Evolutionary conservation across 2,329 filamentous ascomycete species (phyloP).

Genomic region (Botrytis byssoidea): DNA sequence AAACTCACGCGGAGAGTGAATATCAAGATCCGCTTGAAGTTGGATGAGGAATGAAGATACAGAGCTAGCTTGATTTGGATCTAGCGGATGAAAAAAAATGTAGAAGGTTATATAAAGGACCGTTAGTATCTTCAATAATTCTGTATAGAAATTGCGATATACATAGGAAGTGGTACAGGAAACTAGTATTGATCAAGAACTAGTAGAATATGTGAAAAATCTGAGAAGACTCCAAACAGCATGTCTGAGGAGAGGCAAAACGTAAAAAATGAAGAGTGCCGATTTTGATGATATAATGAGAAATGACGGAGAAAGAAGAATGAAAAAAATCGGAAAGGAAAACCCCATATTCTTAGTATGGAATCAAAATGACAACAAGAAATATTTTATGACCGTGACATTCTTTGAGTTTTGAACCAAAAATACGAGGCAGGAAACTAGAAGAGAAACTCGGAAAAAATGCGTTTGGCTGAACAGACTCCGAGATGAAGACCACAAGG

Average conservation of each 20-base stretch:
- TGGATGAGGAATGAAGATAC: neutral
- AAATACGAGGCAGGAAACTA: accelerated
- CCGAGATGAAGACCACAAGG: neutral
- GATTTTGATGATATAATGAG: neutral
- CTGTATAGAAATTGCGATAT: neutral
- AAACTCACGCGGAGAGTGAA: neutral
- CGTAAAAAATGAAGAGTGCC: accelerated
- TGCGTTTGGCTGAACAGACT: neutral
- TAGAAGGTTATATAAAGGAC: neutral
- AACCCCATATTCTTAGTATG: no score
- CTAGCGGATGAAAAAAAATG: neutral
- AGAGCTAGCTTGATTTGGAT: no score
- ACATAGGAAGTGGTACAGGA: no score
- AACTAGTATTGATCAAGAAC: no score
- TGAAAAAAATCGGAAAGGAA: neutral
- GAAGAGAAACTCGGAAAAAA: neutral
- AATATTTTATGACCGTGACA: accelerated
- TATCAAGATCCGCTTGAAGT: accelerated
- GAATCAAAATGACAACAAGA: accelerated
- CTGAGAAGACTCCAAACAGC: neutral
- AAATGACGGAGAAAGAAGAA: neutral
- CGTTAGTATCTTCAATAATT: accelerated
- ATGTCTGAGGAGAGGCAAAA: neutral
- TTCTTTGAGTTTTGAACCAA: neutral
- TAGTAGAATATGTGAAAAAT: no score